Base-by-base conservation (phyloP, 257 asterid genomes). In the Datura wrightii region DNA sequence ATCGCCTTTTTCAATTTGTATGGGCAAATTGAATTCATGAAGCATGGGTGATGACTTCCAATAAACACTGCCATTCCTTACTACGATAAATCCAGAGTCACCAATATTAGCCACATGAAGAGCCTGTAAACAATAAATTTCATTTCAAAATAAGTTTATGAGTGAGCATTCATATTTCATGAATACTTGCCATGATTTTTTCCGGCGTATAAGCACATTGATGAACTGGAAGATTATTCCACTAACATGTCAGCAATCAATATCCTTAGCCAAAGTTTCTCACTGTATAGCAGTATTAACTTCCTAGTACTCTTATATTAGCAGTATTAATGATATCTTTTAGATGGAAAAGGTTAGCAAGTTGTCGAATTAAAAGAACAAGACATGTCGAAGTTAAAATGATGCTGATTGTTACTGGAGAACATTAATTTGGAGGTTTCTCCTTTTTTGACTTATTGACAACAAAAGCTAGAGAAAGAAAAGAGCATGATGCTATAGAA, bases 61-160 rank as follows among this genome's bases (percentile, higher is more conserved):
- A 85, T 89, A 90, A 82, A 94, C 87, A 50, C 86, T 85, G 31
- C 96, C 94, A 41, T 94, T 85, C 63, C 97, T 92, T 84, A 94
- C 85, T 79, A 93, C 39, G 37, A 94, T 83, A 86, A 94, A 93
- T 71, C 97, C 98, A 8, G 98, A 91, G 91, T 94, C 95, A 79
- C 99, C 99, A 84, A 96, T 85, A 88, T 93, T 94, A 50, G 90
- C 98, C 83, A 91, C 94, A 7, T 88, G 91, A 86, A 96, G 93
- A 84, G 88, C 95, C 98, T 95, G 92, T 50, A 74, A 69, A 79
- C 58, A 86, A 24, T 14, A 48, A 53, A 9, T 39, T 36, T 13
- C 65, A 34, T 50, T 10, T 74, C 56, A 66, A 65, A 60, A 70
- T 50, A 78, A n/a, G 82, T 6, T 14, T 71, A 10, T 19, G 13